Base-by-base conservation (phyloP, 2,329 filamentous ascomycete species). In the Fusarium sp. region DNA sequence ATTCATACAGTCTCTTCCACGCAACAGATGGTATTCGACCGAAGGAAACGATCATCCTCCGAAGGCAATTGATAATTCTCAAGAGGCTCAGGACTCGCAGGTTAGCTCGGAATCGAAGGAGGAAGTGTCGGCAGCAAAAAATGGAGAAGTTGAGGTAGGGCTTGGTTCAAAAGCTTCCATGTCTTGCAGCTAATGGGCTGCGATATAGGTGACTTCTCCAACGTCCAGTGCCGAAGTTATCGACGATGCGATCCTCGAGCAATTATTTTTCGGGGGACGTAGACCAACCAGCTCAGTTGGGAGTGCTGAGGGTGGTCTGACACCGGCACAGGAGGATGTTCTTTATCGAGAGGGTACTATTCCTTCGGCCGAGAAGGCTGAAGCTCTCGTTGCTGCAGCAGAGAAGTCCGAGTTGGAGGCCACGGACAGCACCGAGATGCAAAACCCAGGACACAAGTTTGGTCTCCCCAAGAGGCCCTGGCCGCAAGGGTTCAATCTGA, bases 381-480 rank as follows among this genome's bases (percentile, higher is more conserved):
- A 82, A 58, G 78, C 75, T 50, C 65, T 79, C 13, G 61, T 78
- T n/a, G 75, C 79, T 3, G 74, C 68, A 39, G 68, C 64, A 16
- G 72, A 76, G 47, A 66, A 68, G 14, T 63, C 73, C 10, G 72
- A 76, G 39, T 62, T 74, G 58, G 59, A 66, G 55, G 57, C 59
- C 4, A 58, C 70, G 15, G 70, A 73, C 18, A 67, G 61, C 7
- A 68, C 65, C 28, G 68, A 75, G 31, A 42, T 78, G 31, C 74
- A 80, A 39, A 81, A 82, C 6, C 81, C 86, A 20, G 93, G 93
- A n/a, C 87, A 93, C 80, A 97, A 95, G 79, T 98, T 94, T 78
- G 90, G 89, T 8, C 84, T 94, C 71, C 95, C 95, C 3, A 84
- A 86, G 39, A 83, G 91, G 62, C 90, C 92, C 12, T 85, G 95